These are phyloP conservation scores for Mycena maculata DNA, from an alignment of 768 basidiomycete species.

Conservation along the genomic window DNA sequence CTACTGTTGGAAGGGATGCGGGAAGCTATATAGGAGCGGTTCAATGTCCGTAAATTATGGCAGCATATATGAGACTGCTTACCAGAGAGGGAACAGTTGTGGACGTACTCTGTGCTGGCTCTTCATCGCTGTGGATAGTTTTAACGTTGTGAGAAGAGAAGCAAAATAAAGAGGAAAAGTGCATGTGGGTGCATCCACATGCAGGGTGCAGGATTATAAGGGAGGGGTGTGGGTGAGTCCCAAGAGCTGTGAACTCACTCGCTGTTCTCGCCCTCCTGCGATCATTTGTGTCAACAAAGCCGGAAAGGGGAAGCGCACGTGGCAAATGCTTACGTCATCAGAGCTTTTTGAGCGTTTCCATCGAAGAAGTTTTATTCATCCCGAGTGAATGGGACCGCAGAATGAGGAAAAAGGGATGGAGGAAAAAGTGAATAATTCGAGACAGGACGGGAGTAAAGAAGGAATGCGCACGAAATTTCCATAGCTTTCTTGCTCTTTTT, in stretches of 20 bases:
- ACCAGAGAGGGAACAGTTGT: conserved; percentile 44
- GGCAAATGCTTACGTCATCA: conserved; percentile 43
- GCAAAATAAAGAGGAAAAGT: conserved; percentile 69
- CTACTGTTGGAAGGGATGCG: conserved; percentile 18
- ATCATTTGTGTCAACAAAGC: conserved; percentile 22
- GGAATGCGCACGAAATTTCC: conserved; percentile 24
- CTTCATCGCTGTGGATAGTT: conserved; percentile 62
- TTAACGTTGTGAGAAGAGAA: conserved; percentile 67
- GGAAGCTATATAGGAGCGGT: background rate
- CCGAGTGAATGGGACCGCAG: background rate
- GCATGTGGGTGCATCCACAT: conserved; percentile 64
- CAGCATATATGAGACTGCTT: conserved; percentile 8
- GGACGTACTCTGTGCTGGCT: conserved; percentile 46
- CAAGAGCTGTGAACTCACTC: conserved; percentile 38
- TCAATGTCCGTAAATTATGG: background rate
- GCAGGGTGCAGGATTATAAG: conserved; percentile 30
- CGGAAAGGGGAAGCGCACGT: conserved; percentile 16
- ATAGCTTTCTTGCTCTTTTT: conserved; percentile 32
- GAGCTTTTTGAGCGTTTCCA: conserved; percentile 22
- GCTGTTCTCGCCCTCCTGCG: conserved; percentile 21
- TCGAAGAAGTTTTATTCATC: background rate
- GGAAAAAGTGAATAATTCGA: background rate
- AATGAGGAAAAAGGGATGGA: background rate
- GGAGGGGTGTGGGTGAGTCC: conserved; percentile 12
- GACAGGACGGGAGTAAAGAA: background rate